Base-by-base conservation (phyloP, 106 monocot genomes). In the Posidonia australis region DNA sequence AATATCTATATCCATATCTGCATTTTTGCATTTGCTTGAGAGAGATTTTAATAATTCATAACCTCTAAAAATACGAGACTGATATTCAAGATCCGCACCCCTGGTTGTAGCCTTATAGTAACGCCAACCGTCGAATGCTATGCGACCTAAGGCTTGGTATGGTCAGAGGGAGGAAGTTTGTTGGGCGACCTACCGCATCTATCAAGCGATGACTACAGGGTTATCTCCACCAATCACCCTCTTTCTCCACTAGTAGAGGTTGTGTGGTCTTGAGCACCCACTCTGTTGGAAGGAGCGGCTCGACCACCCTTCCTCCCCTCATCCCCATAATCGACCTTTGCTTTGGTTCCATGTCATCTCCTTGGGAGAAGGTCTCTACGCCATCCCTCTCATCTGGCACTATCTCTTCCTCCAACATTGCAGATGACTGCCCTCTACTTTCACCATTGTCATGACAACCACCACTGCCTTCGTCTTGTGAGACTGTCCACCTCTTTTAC, bases 271-370 rank as follows among this genome's bases (percentile, higher is more conserved):
- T 10, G 92, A 92, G 78, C 92, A 92, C 65, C 78, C 54, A 9
- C 51, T 73, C 42, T 72, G 87, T 16, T 90, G 87, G 90, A 74
- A 74, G 48, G 86, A 90, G 70, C 85, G 89, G 29, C 69, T 86
- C 18, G 93, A 86, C 57, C 69, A 75, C 60, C 81, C 93, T 1
- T 83, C 86, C 17, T 58, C 70, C 6, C 78, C 77, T 7, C 89
- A 77, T 23, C 93, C 93, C 16, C 70, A 64, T 23, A 78, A 69
- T 12, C 56, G n/a, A 20, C 73, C 74, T 46, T 84, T 98, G 43
- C 63, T 98, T 44, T 98, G 96, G 96, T 87, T 98, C 66, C 96
- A 98, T 65, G 96, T 90, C 55, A 90, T 98, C 26, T 98, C 96
- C 18, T 56, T 98, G 77, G 94, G 94, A 10, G 96, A 98, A 79